Evolutionary conservation across 179 eudicot genomes (phyloP).

Genomic region (Silene coronaria): DNA sequence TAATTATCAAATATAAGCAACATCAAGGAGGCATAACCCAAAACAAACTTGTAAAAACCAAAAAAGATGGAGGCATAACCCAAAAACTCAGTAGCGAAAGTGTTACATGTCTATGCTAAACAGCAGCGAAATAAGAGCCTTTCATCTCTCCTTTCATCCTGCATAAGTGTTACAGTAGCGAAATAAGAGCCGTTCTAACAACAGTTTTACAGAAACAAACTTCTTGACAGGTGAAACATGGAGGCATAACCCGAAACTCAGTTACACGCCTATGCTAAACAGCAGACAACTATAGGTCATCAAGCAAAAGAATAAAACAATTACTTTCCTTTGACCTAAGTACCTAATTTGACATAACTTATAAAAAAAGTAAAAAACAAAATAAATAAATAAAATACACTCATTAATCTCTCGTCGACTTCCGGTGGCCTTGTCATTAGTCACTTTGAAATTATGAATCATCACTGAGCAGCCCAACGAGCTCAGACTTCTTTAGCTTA

Average conservation of each 20-base stretch:
- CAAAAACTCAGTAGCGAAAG: no score
- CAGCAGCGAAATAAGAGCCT: no score
- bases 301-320: not conserved
- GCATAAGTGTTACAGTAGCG: not conserved
- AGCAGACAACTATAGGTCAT: not conserved
- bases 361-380: not conserved
- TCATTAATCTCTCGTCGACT: not conserved
- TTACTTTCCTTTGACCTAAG: conserved; percentile 4
- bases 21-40: no score
- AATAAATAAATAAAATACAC: no score
- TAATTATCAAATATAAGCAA: no score
- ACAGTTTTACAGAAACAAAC: not conserved
- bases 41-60: no score
- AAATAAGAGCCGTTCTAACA: not conserved
- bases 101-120: no score
- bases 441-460: conserved; percentile 27
- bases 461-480: conserved; percentile 61
- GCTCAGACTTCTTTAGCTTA: conserved; percentile 71
- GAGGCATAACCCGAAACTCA: conserved; percentile 6
- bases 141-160: not conserved
- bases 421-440: not conserved
- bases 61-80: no score
- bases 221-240: conserved; percentile 5
- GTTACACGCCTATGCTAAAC: conserved; percentile 3
- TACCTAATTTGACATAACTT: not conserved